A percentile compares a stretch with the other conserved stretches of the same genome.
These are phyloP conservation scores for Hemileia vastatrix DNA, from an alignment of 1,284 basidiomycete species.

Conservation along the genomic window DNA sequence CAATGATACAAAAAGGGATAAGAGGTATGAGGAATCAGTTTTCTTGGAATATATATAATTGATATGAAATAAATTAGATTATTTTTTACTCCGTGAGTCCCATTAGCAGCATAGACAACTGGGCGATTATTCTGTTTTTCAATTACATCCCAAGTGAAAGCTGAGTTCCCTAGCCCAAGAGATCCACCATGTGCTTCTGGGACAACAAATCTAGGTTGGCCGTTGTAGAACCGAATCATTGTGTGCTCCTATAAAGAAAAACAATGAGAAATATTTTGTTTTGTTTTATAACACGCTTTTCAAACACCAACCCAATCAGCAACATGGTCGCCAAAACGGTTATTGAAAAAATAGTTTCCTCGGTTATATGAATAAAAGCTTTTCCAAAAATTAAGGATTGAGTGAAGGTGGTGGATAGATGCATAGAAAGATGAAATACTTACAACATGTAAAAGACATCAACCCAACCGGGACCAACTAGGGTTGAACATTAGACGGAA, in stretches of 20 bases:
- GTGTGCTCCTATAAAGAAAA: slow-evolving; percentile 9
- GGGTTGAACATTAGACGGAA: background rate
- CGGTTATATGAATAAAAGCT: slow-evolving; percentile 20
- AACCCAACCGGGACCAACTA: slow-evolving; percentile 16
- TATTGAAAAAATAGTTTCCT: slow-evolving; percentile 20
- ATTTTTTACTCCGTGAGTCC: slow-evolving; percentile 14
- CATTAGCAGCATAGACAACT: slow-evolving; percentile 14
- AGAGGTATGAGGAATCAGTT: background rate
- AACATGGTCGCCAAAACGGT: slow-evolving; percentile 18
- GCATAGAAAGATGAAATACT: background rate
- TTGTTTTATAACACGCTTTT: background rate
- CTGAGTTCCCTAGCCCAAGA: slow-evolving; percentile 8
- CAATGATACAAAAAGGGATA: too few relatives aligned
- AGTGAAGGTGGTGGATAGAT: too few relatives aligned
- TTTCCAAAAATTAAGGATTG: background rate
- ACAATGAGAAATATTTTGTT: background rate
- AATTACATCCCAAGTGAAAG: slow-evolving; percentile 3
- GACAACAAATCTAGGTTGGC: slow-evolving; percentile 7
- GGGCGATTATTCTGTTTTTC: slow-evolving; percentile 9
- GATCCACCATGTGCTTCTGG: slow-evolving; percentile 16
- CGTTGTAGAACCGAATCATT: slow-evolving; percentile 16
- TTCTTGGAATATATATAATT: background rate
- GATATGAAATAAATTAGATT: background rate
- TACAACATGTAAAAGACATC: slow-evolving; percentile 22
- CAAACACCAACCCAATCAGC: slow-evolving; percentile 15